Percentiles rank a stretch among this genome's conserved stretches.
Evolutionary conservation across 495 filamentous ascomycete species (phyloP).

Genomic region (Aspergillus funiculosus): DNA sequence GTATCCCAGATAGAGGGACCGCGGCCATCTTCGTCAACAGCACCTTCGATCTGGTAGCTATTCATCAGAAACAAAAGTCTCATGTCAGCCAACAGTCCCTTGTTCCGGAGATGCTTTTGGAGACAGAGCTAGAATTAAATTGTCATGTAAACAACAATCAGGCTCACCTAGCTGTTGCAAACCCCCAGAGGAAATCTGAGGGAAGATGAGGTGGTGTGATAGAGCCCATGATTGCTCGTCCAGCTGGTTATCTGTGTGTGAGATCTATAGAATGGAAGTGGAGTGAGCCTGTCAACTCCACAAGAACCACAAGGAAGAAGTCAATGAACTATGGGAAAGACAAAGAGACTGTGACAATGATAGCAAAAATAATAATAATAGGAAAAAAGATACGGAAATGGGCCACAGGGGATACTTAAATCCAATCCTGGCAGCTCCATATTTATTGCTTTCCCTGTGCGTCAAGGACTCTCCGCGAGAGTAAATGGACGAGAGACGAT

Average conservation of each 20-base stretch:
- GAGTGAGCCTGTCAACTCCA: not conserved
- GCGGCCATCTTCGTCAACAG: slow-evolving; percentile 59
- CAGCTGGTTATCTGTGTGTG: not conserved
- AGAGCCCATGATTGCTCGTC: slow-evolving; percentile 31
- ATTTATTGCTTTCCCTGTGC: slow-evolving; percentile 4
- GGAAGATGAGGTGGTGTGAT: slow-evolving; percentile 45
- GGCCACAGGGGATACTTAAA: slow-evolving; percentile 14
- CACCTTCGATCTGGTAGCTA: slow-evolving; percentile 76
- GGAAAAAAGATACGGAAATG: not conserved
- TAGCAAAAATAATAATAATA: slow-evolving; percentile 14
- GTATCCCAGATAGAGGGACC: slow-evolving; percentile 73
- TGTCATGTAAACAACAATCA: not conserved
- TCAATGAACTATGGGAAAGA: not conserved
- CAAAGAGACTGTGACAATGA: slow-evolving; percentile 68
- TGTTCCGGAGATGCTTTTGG: not conserved
- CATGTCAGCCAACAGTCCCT: slow-evolving; percentile 7
- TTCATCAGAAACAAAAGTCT: slow-evolving; percentile 2
- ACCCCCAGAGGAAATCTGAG: slow-evolving; percentile 76
- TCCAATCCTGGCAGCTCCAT: not conserved
- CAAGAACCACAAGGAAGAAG: not conserved
- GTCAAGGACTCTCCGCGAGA: slow-evolving; percentile 15
- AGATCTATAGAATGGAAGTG: not conserved
- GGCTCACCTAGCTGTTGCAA: slow-evolving; percentile 66
- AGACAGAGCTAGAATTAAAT: slow-evolving; percentile 2
- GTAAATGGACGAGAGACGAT: slow-evolving; percentile 7